Base-by-base conservation (phyloP, 176 grass and related monocot species). In the Oryza officinalis region DNA sequence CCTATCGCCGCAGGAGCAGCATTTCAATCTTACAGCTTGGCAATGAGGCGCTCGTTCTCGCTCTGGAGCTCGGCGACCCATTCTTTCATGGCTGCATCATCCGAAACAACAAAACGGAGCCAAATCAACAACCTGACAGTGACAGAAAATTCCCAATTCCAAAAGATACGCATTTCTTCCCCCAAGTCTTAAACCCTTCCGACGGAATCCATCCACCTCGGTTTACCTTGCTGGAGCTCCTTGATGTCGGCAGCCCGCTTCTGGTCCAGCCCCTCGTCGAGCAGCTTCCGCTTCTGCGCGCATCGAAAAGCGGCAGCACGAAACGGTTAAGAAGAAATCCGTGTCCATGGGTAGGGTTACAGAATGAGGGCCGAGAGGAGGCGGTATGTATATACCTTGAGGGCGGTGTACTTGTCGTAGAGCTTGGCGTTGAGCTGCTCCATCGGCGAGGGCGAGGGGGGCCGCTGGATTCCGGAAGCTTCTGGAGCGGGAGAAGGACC, bases 221-320 rank as follows among this genome's bases (percentile, higher is more conserved):
- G 6, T 71, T 83, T 85, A 94, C 92, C 87, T 25, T 84, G 11
- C n/a, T 75, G 72, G 22, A 89, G 69, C 66, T 87, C 65, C 26
- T 69, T 75, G 63, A 83, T 18, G 0, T 76, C 11, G n/a, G 33
- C 27, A 46, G 83, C 57, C 67, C 44, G 59, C n/a, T 80, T 82
- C 57, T 10, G 64, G 25, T 74, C 64, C 78, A 80, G 57, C 28
- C 67, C 84, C n/a, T 91, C 78, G 13, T 83, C 81, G 11, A 76
- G 41, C 18, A 87, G 71, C 89, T 85, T 92, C 63, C 84, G 68
- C 83, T 94, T 94, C 92, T 92, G 74, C 73, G 37, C 4, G 27
- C n/a, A 83, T 47, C 17, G 23, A 70, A 70, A 41, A 13, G 18
- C 35, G 47, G 43, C 59, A 1, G 52, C 17, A 4, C 6, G 13